Evolutionary conservation across 1,139 yeast genomes (phyloP).

Genomic region (Candida tetrigidarum): DNA sequence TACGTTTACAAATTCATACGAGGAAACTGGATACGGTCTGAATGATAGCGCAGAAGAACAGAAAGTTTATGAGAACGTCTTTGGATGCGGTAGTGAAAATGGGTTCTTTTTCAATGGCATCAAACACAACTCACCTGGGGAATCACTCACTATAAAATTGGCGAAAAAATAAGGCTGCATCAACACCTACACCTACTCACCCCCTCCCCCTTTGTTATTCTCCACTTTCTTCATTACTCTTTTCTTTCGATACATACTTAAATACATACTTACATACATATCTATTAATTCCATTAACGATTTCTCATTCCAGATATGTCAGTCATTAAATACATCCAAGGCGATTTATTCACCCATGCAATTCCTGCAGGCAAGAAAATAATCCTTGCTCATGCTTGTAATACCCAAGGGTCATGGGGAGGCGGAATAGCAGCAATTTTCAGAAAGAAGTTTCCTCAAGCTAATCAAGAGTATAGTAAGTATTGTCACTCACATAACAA

Average conservation of each 20-base stretch:
- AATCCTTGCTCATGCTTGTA: constrained; percentile 75
- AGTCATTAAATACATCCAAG: constrained; percentile 54
- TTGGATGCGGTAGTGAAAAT: constrained; percentile 52
- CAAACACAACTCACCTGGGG: constrained; percentile 50
- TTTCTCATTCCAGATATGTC: background rate
- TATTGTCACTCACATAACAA: constrained; percentile 45
- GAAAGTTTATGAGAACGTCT: constrained; percentile 26
- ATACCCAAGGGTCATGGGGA: constrained; percentile 82
- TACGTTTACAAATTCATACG: constrained; percentile 37
- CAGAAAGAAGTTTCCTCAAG: constrained; percentile 50
- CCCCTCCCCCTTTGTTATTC: background rate
- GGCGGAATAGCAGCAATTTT: constrained; percentile 75
- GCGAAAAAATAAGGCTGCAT: background rate
- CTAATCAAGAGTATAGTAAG: constrained; percentile 49
- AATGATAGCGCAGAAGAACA: constrained; percentile 10
- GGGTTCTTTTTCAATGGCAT: constrained; percentile 47
- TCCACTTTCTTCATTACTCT: no score
- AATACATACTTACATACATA: background rate
- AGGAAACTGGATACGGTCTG: constrained; percentile 28
- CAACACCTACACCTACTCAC: background rate
- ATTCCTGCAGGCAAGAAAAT: constrained; percentile 15
- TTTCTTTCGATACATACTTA: background rate
- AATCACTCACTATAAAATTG: constrained; percentile 21
- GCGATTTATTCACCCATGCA: constrained; percentile 58
- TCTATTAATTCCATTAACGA: background rate